Percentiles rank a stretch among this genome's conserved stretches.
phyloP scores from a whole-genome alignment of 1,284 basidiomycete genomes.

The Cutaneotrichosporon mucoides region DNA sequence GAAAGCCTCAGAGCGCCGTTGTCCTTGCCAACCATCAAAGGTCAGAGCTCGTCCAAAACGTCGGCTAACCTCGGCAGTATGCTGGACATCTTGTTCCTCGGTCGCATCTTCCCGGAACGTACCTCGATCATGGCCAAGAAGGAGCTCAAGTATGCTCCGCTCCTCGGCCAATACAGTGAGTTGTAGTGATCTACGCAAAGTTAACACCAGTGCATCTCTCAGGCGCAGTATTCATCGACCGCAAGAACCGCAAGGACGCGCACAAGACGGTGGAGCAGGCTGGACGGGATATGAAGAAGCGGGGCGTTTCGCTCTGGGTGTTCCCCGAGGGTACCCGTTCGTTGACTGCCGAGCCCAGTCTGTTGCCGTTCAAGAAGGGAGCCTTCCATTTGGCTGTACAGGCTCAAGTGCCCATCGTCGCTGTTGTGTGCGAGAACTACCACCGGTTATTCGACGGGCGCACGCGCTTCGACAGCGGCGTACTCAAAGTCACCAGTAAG shows the following conservation, averaged over 20 bases:
- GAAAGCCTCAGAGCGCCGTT: conserved; percentile 53
- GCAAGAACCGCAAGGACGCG: conserved; percentile 71
- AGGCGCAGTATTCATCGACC: conserved; percentile 91
- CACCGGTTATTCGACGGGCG: conserved; percentile 71
- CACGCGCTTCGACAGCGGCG: conserved; percentile 71
- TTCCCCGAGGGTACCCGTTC: conserved; percentile 91
- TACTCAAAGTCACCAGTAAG: conserved; percentile 76
- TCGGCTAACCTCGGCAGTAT: conserved; percentile 53
- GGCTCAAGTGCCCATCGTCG: conserved; percentile 73
- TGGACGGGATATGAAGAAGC: conserved; percentile 73
- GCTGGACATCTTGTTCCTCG: conserved; percentile 80
- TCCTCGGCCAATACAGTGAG: conserved; percentile 77
- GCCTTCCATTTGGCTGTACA: conserved; percentile 95
- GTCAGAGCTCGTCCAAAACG: conserved; percentile 19
- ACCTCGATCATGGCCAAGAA: conserved; percentile 92
- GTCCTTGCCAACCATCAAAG: conserved; percentile 89
- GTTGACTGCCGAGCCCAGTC: conserved; percentile 59
- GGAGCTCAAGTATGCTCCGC: conserved; percentile 77
- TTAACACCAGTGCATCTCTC: conserved; percentile 63
- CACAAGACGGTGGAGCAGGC: conserved; percentile 72
- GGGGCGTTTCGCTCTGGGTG: conserved; percentile 71
- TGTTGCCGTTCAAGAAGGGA: conserved; percentile 95
- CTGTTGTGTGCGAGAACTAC: conserved; percentile 93
- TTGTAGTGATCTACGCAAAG: no score
- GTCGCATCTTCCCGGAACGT: conserved; percentile 76